Conservation (phyloP, 164 flowering plant genomes). For the Stephania japonica region DNA sequence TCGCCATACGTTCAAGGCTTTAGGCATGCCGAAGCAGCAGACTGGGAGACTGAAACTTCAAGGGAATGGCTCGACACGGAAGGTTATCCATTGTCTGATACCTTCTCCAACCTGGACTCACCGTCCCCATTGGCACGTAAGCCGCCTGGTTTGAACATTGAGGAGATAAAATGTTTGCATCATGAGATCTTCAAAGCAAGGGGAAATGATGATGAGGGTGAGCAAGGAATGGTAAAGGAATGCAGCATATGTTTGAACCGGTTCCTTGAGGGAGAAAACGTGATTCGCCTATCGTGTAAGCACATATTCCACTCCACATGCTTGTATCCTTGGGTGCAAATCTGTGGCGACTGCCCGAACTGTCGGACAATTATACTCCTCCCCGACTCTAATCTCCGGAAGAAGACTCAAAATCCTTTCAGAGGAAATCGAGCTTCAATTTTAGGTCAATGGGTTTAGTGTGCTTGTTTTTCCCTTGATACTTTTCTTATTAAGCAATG, state of each 20-base stretch:
- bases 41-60: slow-evolving; percentile 45
- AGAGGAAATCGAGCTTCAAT: neutral
- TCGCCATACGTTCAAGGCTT: slow-evolving; percentile 27
- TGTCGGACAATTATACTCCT: slow-evolving; percentile 46
- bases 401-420: neutral
- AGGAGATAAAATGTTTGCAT: slow-evolving; percentile 36
- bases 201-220: slow-evolving; percentile 11
- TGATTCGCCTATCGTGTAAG: slow-evolving; percentile 50
- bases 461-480: neutral
- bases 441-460: neutral
- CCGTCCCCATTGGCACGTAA: slow-evolving; percentile 19
- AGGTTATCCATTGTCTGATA: slow-evolving; percentile 14
- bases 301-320: slow-evolving; percentile 68
- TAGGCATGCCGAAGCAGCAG: slow-evolving; percentile 35
- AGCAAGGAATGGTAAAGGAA: slow-evolving; percentile 5
- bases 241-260: slow-evolving; percentile 48
- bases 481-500: neutral
- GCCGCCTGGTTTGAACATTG: slow-evolving; percentile 60
- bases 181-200: slow-evolving; percentile 30
- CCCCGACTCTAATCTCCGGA: neutral
- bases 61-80: slow-evolving; percentile 16
- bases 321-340: slow-evolving; percentile 66
- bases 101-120: slow-evolving; percentile 14
- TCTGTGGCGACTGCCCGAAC: slow-evolving; percentile 84
- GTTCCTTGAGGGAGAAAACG: slow-evolving; percentile 47